Evolutionary conservation across 257 asterid species (phyloP), one percentile per base, ranked within the genome.

Genomic region (Euphrasia confusa): DNA sequence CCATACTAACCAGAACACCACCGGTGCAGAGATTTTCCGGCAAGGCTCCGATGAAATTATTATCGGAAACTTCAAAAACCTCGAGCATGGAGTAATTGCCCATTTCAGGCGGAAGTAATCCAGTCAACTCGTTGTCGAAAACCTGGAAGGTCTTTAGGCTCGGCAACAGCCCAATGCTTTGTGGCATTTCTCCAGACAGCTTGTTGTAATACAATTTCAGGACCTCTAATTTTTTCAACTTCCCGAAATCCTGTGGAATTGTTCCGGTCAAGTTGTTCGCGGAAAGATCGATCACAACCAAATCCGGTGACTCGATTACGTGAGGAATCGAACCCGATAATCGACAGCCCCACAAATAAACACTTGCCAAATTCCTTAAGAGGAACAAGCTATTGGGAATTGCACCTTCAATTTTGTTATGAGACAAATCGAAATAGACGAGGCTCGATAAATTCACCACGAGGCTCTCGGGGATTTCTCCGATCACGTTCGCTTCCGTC

Each of bases 11-110:
- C 9, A 92, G 74, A 0, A 2, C 84, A 60, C 78, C 78, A 28
- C 82, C 78, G 48, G 73, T 70, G 12, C 99, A 92, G 28, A 92
- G 70, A 63, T 78, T 17, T 42, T 67, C 58, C 0, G 99, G 97
- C 15, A 92, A 28, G 6, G 49, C 26, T 24, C 60, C 60, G 35
- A 5, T 4, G 9, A 54, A 54, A 10, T 54, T 17, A 54, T 54
- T 54, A 0, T 26, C 17, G 8, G 17, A 54, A 24, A 26, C 60
- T 12, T 54, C 39, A 5, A 54, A 24, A 6, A 14, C 15, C 2
- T 2, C 60, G 8, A 54, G 60, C 15, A 12, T 54, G 0, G 60
- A 54, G 18, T 24, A 39, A 12, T 1, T 54, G 37, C 60, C 60
- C 60, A 54, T 26, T 26, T 2, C 39, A 11, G 37, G 17, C 10